A percentile compares a stretch with the other conserved stretches of the same genome.
Conservation (phyloP, 345 rosid genomes). For the Cardamine chenopodiifolia region DNA sequence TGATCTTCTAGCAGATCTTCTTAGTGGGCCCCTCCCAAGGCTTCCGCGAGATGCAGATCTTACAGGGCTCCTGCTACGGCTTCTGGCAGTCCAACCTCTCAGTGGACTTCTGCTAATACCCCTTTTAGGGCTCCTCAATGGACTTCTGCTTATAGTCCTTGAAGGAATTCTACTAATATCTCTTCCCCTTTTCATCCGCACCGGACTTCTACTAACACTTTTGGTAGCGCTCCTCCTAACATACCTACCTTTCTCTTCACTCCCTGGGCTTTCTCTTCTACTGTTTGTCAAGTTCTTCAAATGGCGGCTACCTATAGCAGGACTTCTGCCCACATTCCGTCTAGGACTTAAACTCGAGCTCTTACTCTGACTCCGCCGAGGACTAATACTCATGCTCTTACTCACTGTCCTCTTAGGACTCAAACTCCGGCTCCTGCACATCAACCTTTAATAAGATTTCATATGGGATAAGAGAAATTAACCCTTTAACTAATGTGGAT, state of each 20-base stretch:
- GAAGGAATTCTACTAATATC: conserved; percentile 54
- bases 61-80: conserved; percentile 56
- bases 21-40: conserved; percentile 43
- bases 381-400: conserved; percentile 87
- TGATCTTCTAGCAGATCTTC: conserved; percentile 33
- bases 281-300: conserved; percentile 44
- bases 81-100: conserved; percentile 52
- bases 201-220: conserved; percentile 57
- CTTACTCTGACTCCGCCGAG: conserved; percentile 64
- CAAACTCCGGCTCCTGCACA: conserved; percentile 90
- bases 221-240: conserved; percentile 45
- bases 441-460: conserved; percentile 58
- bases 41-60: conserved; percentile 38
- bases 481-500: conserved; percentile 49
- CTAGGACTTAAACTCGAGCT: conserved; percentile 69
- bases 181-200: conserved; percentile 29
- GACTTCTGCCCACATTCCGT: conserved; percentile 47
- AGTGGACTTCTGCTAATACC: conserved; percentile 54
- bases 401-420: conserved; percentile 80
- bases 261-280: conserved; percentile 49
- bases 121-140: conserved; percentile 49
- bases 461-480: conserved; percentile 48
- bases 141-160: conserved; percentile 53
- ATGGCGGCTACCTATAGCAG: conserved; percentile 42
- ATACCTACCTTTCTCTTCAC: conserved; percentile 30